These are phyloP conservation scores for Fusarium sp. DNA, from an alignment of 2,329 filamentous ascomycete genomes.

Conservation along the genomic window DNA sequence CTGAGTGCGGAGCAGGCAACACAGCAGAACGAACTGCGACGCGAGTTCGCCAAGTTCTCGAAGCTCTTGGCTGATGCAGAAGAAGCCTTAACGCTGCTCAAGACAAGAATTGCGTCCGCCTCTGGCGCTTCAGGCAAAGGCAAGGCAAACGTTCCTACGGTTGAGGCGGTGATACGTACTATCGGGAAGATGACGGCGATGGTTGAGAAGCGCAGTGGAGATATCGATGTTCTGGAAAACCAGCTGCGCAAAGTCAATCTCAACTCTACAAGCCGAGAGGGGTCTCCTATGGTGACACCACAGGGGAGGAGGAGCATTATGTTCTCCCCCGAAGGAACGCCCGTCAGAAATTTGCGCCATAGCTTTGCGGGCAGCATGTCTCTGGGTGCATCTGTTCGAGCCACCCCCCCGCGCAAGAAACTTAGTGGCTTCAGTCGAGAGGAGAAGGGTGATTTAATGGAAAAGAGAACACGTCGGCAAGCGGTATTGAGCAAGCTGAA, in stretches of 20 bases:
- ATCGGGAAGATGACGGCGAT: constrained; percentile 92
- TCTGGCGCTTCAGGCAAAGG: constrained; percentile 59
- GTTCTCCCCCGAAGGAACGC: constrained; percentile 56
- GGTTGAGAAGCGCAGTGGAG: constrained; percentile 89
- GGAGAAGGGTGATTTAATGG: constrained; percentile 66
- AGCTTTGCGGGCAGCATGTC: constrained; percentile 51
- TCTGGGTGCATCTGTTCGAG: constrained; percentile 51
- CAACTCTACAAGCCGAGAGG: constrained; percentile 54
- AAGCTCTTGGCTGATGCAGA: constrained; percentile 81
- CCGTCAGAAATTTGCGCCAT: constrained; percentile 53
- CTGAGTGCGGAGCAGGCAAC: constrained; percentile 85
- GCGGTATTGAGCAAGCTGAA: constrained; percentile 63
- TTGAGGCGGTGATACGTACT: constrained; percentile 90
- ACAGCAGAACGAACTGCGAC: constrained; percentile 84
- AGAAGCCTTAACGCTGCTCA: constrained; percentile 80
- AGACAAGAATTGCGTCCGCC: constrained; percentile 75
- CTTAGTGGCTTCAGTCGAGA: constrained; percentile 67
- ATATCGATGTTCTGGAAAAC: constrained; percentile 88
- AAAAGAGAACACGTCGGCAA: constrained; percentile 62
- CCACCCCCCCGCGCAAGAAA: constrained; percentile 67
- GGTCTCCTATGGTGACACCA: constrained; percentile 53
- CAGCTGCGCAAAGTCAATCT: constrained; percentile 81
- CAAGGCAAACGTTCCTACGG: constrained; percentile 73
- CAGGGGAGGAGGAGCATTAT: constrained; percentile 50
- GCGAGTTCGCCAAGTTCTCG: constrained; percentile 77